These are phyloP conservation scores for Candida lessepsii DNA, from an alignment of 805 yeast species.

Conservation along the genomic window DNA sequence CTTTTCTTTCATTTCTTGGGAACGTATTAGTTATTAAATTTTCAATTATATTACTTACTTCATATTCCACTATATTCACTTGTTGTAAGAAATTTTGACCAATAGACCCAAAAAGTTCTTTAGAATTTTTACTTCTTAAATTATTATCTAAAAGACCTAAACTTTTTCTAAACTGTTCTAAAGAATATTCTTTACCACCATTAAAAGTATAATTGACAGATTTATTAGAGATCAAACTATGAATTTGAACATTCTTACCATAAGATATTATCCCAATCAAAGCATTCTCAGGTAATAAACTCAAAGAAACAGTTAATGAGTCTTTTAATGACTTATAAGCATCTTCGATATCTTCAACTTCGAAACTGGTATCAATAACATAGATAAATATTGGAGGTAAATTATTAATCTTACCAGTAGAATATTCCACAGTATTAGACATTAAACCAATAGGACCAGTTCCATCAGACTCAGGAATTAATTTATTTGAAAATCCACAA, in stretches of 20 bases:
- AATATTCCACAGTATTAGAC: slow-evolving; percentile 80
- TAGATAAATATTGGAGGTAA: slow-evolving; percentile 84
- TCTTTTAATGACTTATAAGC: slow-evolving; percentile 82
- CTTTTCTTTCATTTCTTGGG: slow-evolving; percentile 38
- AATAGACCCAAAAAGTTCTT: slow-evolving; percentile 33
- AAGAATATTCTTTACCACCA: slow-evolving; percentile 83
- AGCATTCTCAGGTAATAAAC: slow-evolving; percentile 85
- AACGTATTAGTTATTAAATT: slow-evolving; percentile 74
- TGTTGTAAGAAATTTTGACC: slow-evolving; percentile 60
- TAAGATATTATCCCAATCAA: slow-evolving; percentile 83
- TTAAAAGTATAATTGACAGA: slow-evolving; percentile 61
- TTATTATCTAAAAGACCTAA: slow-evolving; percentile 33
- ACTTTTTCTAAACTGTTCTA: slow-evolving; percentile 60
- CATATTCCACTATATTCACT: slow-evolving; percentile 76
- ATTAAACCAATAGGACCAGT: slow-evolving; percentile 70
- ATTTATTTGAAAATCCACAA: slow-evolving; percentile 73
- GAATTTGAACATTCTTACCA: slow-evolving; percentile 89
- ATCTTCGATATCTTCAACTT: slow-evolving; percentile 77
- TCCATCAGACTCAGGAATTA: slow-evolving; percentile 37
- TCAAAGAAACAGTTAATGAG: slow-evolving; percentile 60
- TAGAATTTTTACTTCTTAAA: slow-evolving; percentile 17
- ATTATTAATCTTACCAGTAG: slow-evolving; percentile 74
- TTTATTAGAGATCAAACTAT: slow-evolving; percentile 44
- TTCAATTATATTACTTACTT: slow-evolving; percentile 76
- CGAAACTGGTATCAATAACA: slow-evolving; percentile 63